Conservation (phyloP, 352 stramenopile genomes). For the Pythium biforme region DNA sequence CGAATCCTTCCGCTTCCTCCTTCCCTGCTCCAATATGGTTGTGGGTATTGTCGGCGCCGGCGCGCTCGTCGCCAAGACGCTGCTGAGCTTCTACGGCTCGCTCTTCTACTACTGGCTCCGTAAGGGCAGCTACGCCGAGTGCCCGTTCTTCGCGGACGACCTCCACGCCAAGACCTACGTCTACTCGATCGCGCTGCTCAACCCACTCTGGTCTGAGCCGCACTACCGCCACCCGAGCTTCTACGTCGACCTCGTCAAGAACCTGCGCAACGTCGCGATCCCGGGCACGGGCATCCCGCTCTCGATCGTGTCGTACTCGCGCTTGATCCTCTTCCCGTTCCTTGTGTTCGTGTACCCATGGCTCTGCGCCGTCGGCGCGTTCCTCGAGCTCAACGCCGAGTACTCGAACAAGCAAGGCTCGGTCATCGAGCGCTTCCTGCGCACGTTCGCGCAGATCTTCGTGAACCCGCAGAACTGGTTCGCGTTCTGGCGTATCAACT, state of each 20-base stretch:
- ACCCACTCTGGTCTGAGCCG: constrained; percentile 93
- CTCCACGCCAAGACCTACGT: constrained; percentile 91
- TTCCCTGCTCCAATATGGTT: constrained; percentile 29
- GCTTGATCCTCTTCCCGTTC: constrained; percentile 82
- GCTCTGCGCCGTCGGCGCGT: constrained; percentile 78
- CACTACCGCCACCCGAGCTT: constrained; percentile 97
- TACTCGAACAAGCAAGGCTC: constrained; percentile 60
- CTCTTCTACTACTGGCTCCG: constrained; percentile 80
- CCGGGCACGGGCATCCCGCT: constrained; percentile 95
- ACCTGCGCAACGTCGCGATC: constrained; percentile 97
- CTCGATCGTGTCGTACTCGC: constrained; percentile 84
- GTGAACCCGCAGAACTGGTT: constrained; percentile 96
- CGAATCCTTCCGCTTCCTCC: background rate
- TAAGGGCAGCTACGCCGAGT: constrained; percentile 67
- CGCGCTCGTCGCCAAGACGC: constrained; percentile 34
- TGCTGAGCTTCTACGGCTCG: constrained; percentile 78
- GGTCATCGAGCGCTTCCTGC: constrained; percentile 90
- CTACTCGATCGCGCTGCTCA: constrained; percentile 93
- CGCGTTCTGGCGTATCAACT: constrained; percentile 97
- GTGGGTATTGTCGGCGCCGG: constrained; percentile 31
- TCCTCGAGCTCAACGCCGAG: constrained; percentile 66
- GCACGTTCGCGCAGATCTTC: constrained; percentile 82
- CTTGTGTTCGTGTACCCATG: constrained; percentile 88
- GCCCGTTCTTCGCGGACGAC: constrained; percentile 75
- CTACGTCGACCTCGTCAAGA: constrained; percentile 93